Evolutionary conservation across 805 yeast species (phyloP), one percentile per base, ranked within the genome.

Genomic region (Candida ipomoeae): DNA sequence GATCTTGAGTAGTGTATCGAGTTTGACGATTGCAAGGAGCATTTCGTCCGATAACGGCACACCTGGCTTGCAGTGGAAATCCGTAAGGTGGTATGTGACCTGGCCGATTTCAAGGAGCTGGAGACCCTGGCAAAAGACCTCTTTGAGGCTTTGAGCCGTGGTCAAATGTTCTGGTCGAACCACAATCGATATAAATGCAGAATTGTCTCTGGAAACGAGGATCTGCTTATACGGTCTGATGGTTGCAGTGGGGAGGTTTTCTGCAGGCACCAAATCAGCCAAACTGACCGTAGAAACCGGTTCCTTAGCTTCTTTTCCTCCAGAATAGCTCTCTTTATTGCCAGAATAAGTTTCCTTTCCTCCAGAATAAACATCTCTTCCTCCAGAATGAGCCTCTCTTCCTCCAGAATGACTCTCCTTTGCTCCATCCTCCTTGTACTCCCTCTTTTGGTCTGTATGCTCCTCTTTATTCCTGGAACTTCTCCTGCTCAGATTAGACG

Each of bases 181-280:
- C 38, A 78, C 69, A 2, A 87, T 64, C 0, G 87, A 78, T 8
- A 68, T 66, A 62, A 80, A 91, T 13, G 65, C 67, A 14, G 57
- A 58, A 56, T 84, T 84, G 62, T 91, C 91, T n/a, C 67, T 65
- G 0, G 96, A 85, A 0, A 80, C 79, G 45, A 90, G 66, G 3
- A 88, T 67, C 53, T 67, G 73, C 38, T 48, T 62, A 14, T 44
- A 14, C 2, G 38, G 37, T 21, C 38, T 14, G 8, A 32, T 6
- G 5, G 33, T 33, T 18, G 38, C 36, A 2, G 37, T 34, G 11
- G 45, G 45, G 14, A 42, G 45, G 11, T 20, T 26, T n/a, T 42
- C 45, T 15, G 45, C 31, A 5, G 45, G 31, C 11, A 42, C n/a
- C n/a, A 42, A 20, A 15, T 42, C 45, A 7, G 26, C 34, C 20